Evolutionary conservation across 1,284 basidiomycete genomes (phyloP), one percentile per base, ranked within the genome.

Genomic region (Mycena sp.): DNA sequence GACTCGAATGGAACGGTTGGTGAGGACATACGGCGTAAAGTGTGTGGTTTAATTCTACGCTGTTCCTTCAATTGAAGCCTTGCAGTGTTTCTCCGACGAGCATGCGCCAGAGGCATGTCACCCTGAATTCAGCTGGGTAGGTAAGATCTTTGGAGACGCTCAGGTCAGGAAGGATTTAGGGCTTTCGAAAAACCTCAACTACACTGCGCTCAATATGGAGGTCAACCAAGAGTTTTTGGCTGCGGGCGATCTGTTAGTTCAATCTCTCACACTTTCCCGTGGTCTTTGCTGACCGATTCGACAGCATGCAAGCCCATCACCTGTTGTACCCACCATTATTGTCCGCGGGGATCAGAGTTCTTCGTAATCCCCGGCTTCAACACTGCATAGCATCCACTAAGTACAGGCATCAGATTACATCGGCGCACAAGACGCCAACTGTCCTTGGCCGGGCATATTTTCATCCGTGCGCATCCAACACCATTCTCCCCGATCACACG

Each of bases 401-500:
- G 7, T 37, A 26, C 19, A 44, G 28, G 30, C 2, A 30, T 5
- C 29, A 73, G 76, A 77, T 59, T 76, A 73, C 46, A 64, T 76
- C 46, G 76, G 75, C 4, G 66, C 65, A 9, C 69, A 71, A 52
- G 76, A 77, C 56, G 74, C 71, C 2, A 77, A 74, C 64, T 75
- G 74, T 53, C 68, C 70, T 12, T 76, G 73, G 73, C 73, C 71
- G 3, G 76, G 74, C 4, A 63, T 72, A 17, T 30, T 58, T 6
- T 65, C 64, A 2, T 65, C 62, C 21, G 64, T 65, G 9, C 50
- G 59, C 14, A 14, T 14, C 14, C 14, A 14, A 35, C 7, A 35
- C 32, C n/a, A 35, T 59, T 28, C 7, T 25, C n/a, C 11, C 11
- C 44, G 25, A 3, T 16, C 40, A 10, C 14, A 10, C 6, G 12